Evolutionary conservation across 345 rosid species (phyloP).

Genomic region (Citrus hindsii): DNA sequence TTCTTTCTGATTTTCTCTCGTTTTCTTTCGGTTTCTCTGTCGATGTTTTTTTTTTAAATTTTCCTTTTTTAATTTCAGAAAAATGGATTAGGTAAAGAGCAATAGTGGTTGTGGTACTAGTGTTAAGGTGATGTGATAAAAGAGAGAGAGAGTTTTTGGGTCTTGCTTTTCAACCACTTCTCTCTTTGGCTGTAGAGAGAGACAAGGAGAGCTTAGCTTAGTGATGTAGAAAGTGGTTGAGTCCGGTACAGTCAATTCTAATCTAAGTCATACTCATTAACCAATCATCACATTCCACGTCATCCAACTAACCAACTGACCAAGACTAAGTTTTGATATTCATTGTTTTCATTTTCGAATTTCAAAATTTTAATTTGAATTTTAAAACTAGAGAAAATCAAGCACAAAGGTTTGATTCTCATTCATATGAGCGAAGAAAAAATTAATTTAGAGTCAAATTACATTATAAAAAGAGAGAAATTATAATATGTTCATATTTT

Average conservation of each 20-base stretch:
- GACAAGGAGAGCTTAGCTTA: neutral
- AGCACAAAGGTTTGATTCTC: no score
- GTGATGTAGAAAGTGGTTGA: constrained; percentile 20
- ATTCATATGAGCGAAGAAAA: no score
- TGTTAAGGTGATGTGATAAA: constrained; percentile 6
- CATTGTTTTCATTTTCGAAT: no score
- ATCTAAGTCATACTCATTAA: constrained; percentile 8
- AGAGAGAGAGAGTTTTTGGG: neutral
- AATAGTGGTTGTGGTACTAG: constrained; percentile 26
- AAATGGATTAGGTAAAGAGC: constrained; percentile 30
- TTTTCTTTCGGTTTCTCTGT: constrained; percentile 11
- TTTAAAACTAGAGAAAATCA: no score
- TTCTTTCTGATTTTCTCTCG: constrained; percentile 14
- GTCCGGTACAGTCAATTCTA: constrained; percentile 23
- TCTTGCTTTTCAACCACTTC: constrained; percentile 57
- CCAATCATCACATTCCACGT: constrained; percentile 31
- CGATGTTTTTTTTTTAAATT: no score
- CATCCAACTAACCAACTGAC: neutral
- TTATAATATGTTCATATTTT: neutral
- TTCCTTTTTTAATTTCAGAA: neutral
- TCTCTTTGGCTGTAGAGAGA: constrained; percentile 17
- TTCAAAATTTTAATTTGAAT: neutral
- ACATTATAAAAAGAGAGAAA: no score
- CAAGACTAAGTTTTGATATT: no score
- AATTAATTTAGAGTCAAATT: no score